phyloP scores from a whole-genome alignment of 495 filamentous ascomycete genomes.

The Darksidea phi region DNA sequence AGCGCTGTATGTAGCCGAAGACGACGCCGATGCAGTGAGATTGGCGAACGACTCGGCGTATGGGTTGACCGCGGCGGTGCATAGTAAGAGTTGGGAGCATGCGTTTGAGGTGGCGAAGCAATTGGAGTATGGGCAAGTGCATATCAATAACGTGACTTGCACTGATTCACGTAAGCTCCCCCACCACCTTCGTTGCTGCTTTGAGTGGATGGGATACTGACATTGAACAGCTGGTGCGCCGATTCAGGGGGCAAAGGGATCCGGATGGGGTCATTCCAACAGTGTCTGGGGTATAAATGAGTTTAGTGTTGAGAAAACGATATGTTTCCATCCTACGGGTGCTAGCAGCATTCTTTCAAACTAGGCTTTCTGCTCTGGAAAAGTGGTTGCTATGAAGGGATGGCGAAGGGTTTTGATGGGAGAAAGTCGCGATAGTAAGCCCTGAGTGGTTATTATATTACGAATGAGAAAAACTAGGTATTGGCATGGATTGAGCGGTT shows the following conservation, averaged over 20 bases:
- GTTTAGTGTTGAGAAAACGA: constrained; percentile 79
- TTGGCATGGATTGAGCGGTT: no score
- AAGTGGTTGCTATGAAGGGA: no score
- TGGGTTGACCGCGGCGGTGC: constrained; percentile 43
- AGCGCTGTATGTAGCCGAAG: constrained; percentile 52
- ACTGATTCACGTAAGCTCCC: constrained; percentile 52
- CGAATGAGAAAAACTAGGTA: no score
- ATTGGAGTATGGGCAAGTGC: constrained; percentile 41
- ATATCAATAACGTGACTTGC: constrained; percentile 25
- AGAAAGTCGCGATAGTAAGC: no score
- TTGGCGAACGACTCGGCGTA: constrained; percentile 46
- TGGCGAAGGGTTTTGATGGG: no score
- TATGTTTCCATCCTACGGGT: constrained; percentile 59
- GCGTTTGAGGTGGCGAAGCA: constrained; percentile 41
- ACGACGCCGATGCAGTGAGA: constrained; percentile 38
- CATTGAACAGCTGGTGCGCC: constrained; percentile 75
- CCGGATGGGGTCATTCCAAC: constrained; percentile 71
- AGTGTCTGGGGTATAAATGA: constrained; percentile 59
- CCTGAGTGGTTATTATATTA: no score
- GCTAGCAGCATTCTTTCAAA: neutral
- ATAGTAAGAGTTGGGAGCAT: constrained; percentile 39
- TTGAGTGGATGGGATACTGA: constrained; percentile 75
- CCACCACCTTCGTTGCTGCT: constrained; percentile 54
- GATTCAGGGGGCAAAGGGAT: constrained; percentile 82
- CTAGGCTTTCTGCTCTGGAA: no score